A percentile compares a stretch with the other conserved stretches of the same genome.
These are phyloP conservation scores for Trichophyton equinum DNA, from an alignment of 2,329 filamentous ascomycete genomes.

Conservation along the genomic window DNA sequence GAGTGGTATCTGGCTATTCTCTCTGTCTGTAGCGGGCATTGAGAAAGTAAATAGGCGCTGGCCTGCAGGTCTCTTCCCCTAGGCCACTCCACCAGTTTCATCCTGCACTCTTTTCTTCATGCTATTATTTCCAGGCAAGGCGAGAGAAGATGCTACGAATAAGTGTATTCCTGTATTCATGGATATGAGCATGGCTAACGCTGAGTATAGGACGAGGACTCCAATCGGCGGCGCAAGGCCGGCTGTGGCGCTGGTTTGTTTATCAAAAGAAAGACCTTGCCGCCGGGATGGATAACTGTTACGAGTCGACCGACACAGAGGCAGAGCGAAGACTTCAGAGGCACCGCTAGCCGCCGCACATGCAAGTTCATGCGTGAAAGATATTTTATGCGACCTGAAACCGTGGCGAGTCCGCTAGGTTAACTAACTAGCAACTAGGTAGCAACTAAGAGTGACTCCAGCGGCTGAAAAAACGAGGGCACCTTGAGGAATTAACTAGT, in stretches of 20 bases:
- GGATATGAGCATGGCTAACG: neutral
- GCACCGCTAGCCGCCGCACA: neutral
- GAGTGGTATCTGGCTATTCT: neutral
- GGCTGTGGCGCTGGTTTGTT: neutral
- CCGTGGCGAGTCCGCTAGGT: neutral
- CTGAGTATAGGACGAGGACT: neutral
- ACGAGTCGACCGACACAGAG: neutral
- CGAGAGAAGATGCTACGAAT: neutral
- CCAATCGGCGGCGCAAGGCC: neutral
- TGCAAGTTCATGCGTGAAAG: neutral
- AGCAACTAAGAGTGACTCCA: neutral
- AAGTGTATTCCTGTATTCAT: neutral
- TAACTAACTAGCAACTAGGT: no score
- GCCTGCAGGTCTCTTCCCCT: neutral
- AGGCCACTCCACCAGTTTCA: neutral
- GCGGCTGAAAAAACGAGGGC: neutral
- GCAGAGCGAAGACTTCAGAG: neutral
- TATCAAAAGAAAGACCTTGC: neutral
- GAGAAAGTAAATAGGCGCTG: slow-evolving; percentile 3
- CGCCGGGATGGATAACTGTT: neutral
- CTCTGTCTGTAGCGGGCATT: neutral
- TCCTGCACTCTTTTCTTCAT: neutral
- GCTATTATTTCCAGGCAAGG: neutral
- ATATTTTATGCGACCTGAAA: neutral
- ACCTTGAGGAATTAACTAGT: no score